These are phyloP conservation scores for Amanita subjunquillea DNA, from an alignment of 768 basidiomycete genomes.

Conservation along the genomic window DNA sequence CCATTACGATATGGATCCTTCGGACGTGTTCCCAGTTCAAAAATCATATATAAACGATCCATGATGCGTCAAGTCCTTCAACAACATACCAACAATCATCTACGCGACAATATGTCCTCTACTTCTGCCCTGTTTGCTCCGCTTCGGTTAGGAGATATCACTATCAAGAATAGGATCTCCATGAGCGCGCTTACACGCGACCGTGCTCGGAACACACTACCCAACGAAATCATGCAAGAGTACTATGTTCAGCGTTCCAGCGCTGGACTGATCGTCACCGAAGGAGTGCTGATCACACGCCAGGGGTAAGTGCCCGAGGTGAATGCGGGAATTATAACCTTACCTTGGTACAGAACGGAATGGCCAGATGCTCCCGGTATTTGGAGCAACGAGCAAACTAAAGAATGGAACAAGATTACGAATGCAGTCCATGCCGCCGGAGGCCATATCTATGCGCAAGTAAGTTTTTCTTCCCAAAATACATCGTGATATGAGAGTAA, in stretches of 20 bases:
- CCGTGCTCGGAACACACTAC: constrained; percentile 24
- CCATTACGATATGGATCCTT: too few species aligned
- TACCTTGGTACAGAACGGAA: constrained; percentile 22
- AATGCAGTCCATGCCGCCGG: constrained; percentile 37
- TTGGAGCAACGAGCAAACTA: constrained; percentile 32
- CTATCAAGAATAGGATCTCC: constrained; percentile 25
- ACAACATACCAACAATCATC: background rate
- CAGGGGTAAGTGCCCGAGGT: constrained; percentile 24
- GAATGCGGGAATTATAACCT: background rate
- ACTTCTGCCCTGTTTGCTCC: constrained; percentile 17
- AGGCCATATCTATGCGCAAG: constrained; percentile 35
- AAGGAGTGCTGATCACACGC: constrained; percentile 27
- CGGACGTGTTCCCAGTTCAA: too few species aligned
- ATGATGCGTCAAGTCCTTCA: too few species aligned
- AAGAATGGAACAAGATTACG: constrained; percentile 34
- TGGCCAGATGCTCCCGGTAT: constrained; percentile 36
- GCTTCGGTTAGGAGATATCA: constrained; percentile 23
- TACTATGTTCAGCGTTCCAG: constrained; percentile 33
- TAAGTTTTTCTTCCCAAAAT: constrained; percentile 4
- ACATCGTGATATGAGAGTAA: too few species aligned
- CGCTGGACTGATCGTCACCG: constrained; percentile 29
- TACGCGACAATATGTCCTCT: background rate
- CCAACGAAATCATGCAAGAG: constrained; percentile 26
- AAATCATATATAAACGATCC: too few species aligned
- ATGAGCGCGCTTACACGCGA: constrained; percentile 33